phyloP scores from a whole-genome alignment of 2,329 filamentous ascomycete species.

The Phialophora expanda region DNA sequence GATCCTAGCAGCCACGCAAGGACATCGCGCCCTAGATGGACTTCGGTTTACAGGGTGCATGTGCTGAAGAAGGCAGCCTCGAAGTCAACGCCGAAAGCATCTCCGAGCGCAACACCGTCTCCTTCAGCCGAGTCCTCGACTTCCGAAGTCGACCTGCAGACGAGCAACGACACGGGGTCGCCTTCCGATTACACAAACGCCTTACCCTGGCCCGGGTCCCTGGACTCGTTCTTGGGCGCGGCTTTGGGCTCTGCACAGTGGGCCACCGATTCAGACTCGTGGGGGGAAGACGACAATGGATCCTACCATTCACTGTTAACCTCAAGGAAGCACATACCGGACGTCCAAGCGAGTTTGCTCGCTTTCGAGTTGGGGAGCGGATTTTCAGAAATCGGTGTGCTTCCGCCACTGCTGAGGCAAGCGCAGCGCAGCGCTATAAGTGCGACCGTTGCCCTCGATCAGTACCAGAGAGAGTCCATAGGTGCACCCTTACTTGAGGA shows the following conservation, averaged over 20 bases:
- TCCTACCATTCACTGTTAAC: constrained; percentile 3
- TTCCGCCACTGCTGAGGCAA: constrained; percentile 2
- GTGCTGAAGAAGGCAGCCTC: background rate
- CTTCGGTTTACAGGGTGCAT: constrained; percentile 2
- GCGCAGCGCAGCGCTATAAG: constrained; percentile 2
- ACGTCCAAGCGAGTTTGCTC: constrained; percentile 1
- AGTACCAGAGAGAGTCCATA: constrained; percentile 3
- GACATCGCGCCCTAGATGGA: background rate
- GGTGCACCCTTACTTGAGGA: constrained; percentile 4
- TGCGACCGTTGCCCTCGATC: constrained; percentile 8
- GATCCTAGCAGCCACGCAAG: background rate
- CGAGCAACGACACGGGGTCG: background rate
- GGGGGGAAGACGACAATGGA: background rate
- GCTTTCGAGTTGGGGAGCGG: constrained; percentile 7
- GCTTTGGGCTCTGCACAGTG: background rate
- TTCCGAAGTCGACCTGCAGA: too few relatives aligned
- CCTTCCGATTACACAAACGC: background rate
- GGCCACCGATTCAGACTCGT: background rate
- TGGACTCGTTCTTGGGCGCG: background rate
- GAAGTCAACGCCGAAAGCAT: background rate
- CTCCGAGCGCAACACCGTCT: background rate
- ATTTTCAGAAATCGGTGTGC: background rate
- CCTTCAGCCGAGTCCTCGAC: background rate
- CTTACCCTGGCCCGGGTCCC: background rate
- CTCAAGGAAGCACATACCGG: constrained; percentile 1